Evolutionary conservation across 371 early-diverging fungal genomes (phyloP).

Genomic region (Mortierella sp.): DNA sequence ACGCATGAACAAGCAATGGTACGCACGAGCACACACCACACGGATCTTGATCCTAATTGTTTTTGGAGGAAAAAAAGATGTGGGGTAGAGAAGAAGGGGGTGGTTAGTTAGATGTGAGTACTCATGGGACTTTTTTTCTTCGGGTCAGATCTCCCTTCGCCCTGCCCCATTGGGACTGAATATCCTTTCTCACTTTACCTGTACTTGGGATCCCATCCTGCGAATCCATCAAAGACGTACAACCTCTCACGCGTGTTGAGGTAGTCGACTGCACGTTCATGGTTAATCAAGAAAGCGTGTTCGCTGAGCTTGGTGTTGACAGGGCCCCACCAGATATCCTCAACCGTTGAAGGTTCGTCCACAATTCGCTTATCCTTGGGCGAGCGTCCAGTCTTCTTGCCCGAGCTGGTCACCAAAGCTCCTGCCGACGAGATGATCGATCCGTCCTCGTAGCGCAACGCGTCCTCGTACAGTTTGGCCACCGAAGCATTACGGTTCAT

Average conservation of each 20-base stretch:
- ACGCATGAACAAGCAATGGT: constrained; percentile 96
- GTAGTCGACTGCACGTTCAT: constrained; percentile 96
- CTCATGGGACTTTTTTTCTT: not conserved
- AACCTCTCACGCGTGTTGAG: constrained; percentile 94
- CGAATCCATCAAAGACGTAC: constrained; percentile 95
- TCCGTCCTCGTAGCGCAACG: constrained; percentile 88
- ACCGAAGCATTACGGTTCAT: constrained; percentile 78
- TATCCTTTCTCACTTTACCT: constrained; percentile 58
- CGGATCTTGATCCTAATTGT: constrained; percentile 83
- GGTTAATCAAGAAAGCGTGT: constrained; percentile 94
- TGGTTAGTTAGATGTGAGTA: not conserved
- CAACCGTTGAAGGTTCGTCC: constrained; percentile 81
- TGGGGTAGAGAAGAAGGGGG: not conserved
- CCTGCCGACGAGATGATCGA: constrained; percentile 91
- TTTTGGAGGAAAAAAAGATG: not conserved
- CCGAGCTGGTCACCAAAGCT: constrained; percentile 92
- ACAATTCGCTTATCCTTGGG: constrained; percentile 97
- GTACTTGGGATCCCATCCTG: constrained; percentile 97
- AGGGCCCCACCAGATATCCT: constrained; percentile 98
- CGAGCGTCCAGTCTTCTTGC: constrained; percentile 90
- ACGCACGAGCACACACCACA: constrained; percentile 95
- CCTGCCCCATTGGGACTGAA: too few relatives aligned
- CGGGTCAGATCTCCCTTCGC: too few relatives aligned
- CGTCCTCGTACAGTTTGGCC: constrained; percentile 94
- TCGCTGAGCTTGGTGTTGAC: constrained; percentile 93